Percentiles rank a stretch among this genome's conserved stretches.
These are phyloP conservation scores for Thalia dealbata DNA, from an alignment of 176 grass and related monocot genomes.

Conservation along the genomic window DNA sequence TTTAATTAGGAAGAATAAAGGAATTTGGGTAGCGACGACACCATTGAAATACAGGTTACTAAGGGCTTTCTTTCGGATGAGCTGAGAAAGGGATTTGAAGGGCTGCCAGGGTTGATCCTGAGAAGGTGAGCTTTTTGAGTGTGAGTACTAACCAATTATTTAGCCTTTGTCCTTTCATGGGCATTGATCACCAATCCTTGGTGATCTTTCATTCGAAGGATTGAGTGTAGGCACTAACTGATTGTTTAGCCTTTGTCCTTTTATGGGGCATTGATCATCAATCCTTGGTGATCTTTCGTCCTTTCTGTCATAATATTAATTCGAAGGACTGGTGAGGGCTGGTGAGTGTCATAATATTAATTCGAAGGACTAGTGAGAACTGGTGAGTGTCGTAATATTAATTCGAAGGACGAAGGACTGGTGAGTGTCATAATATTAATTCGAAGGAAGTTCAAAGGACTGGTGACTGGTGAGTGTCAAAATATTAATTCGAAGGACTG, in stretches of 20 bases:
- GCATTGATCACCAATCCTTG: too few relatives aligned
- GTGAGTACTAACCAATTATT: too few relatives aligned
- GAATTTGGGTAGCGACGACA: constrained; percentile 26
- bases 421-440: too few relatives aligned
- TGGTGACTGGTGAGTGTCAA: too few relatives aligned
- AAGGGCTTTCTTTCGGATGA: constrained; percentile 76
- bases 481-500: not conserved
- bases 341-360: not conserved
- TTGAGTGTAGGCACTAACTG: not conserved
- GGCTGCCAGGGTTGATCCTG: constrained; percentile 78
- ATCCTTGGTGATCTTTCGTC: not conserved
- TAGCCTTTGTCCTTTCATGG: too few relatives aligned
- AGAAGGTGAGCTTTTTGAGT: constrained; percentile 57
- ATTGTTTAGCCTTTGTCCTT: not conserved
- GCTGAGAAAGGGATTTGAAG: constrained; percentile 75
- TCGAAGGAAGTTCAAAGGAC: too few relatives aligned
- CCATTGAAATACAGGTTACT: constrained; percentile 69
- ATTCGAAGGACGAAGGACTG: too few relatives aligned
- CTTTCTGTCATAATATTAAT: not conserved
- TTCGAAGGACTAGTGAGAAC: too few relatives aligned
- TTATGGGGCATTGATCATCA: not conserved
- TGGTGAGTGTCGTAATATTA: not conserved
- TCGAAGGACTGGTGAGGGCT: too few relatives aligned
- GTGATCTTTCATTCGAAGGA: too few relatives aligned
- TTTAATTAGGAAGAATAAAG: too few relatives aligned